These are phyloP conservation scores for Benincasa hispida DNA, from an alignment of 306 rosid species.

Conservation along the genomic window DNA sequence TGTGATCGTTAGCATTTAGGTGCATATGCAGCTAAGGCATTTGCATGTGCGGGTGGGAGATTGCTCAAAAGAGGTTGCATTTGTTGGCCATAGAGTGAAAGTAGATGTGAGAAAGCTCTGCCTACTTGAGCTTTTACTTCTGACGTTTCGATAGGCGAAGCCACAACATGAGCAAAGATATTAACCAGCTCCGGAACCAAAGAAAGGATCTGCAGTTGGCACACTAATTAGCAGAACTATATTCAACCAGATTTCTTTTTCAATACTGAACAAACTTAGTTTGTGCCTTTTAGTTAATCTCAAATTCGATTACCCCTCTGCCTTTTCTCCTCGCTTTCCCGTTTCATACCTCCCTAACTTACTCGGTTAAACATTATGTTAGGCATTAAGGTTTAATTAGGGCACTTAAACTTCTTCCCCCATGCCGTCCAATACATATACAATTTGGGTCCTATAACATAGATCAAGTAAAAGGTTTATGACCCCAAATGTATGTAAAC, in stretches of 20 bases:
- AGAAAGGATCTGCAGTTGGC: constrained; percentile 60
- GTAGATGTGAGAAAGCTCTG: constrained; percentile 73
- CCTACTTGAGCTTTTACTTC: constrained; percentile 80
- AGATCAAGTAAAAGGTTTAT: neutral
- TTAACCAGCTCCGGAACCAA: constrained; percentile 86
- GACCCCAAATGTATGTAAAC: neutral
- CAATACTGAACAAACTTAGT: neutral
- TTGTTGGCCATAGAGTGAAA: constrained; percentile 84
- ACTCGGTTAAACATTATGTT: neutral
- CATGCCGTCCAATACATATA: neutral
- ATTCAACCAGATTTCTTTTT: neutral
- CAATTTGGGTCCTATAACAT: neutral
- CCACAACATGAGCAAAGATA: constrained; percentile 81
- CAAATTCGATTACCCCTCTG: neutral
- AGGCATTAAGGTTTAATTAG: neutral
- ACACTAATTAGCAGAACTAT: constrained; percentile 2
- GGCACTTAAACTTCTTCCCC: neutral
- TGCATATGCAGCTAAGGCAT: constrained; percentile 77
- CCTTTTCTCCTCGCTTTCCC: neutral
- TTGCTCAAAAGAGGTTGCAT: constrained; percentile 80
- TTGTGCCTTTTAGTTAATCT: neutral
- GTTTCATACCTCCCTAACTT: neutral
- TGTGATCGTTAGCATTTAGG: constrained; percentile 39
- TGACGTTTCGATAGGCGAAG: constrained; percentile 71
- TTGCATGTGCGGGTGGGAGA: constrained; percentile 73